Conservation (phyloP, 345 rosid species). For the Acer yangbiense region DNA sequence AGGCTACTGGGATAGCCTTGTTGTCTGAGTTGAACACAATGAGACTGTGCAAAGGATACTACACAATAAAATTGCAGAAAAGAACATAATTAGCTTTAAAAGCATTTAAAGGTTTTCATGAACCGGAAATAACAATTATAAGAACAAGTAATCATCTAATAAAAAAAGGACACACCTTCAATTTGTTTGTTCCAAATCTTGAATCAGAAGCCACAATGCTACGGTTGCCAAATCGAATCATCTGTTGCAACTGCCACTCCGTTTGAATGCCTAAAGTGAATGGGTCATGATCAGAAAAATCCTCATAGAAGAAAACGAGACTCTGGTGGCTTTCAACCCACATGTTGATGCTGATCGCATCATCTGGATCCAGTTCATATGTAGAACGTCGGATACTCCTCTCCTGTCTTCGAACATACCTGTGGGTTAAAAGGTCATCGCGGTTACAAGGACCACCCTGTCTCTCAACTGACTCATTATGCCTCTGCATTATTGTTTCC, state of each 20-base stretch:
- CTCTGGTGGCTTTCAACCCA: conserved; percentile 92
- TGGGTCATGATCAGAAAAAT: conserved; percentile 73
- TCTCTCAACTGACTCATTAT: conserved; percentile 87
- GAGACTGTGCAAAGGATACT: conserved; percentile 92
- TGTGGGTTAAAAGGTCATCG: conserved; percentile 88
- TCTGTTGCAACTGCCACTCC: conserved; percentile 98
- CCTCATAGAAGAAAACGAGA: conserved; percentile 72
- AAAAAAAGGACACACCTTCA: conserved; percentile 63
- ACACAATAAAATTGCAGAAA: conserved; percentile 28
- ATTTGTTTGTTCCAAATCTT: conserved; percentile 85
- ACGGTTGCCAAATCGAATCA: conserved; percentile 90
- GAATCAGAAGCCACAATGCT: conserved; percentile 88
- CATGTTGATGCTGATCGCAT: conserved; percentile 66
- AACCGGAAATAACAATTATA: background rate
- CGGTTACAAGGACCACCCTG: conserved; percentile 88
- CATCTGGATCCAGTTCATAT: conserved; percentile 79
- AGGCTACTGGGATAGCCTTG: conserved; percentile 96
- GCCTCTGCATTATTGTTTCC: conserved; percentile 96
- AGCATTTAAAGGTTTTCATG: conserved; percentile 12
- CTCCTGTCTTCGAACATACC: conserved; percentile 90
- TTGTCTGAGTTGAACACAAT: conserved; percentile 88
- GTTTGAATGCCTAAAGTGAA: conserved; percentile 88
- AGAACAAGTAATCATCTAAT: conserved; percentile 8
- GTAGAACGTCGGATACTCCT: conserved; percentile 86
- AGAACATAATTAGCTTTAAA: conserved; percentile 33